Evolutionary conservation across 805 yeast species (phyloP), one percentile per base, ranked within the genome.

Genomic region (Brettanomyces naardenensis): DNA sequence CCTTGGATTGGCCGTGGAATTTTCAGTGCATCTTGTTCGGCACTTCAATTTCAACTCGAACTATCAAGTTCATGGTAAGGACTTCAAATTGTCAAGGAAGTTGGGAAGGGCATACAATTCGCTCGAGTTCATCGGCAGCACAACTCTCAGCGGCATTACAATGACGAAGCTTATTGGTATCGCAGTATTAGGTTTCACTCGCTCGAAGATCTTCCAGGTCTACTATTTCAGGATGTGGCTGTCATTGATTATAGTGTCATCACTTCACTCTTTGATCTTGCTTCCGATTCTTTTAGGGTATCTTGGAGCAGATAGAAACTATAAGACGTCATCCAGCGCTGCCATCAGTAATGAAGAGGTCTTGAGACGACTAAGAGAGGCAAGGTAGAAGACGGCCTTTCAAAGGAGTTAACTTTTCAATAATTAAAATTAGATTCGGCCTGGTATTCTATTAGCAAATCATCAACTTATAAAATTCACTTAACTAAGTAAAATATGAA

Each of bases 181-280:
- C 1, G 59, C 70, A 19, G 95, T 90, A 9, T 64, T 90, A 28
- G 95, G 94, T 4, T 88, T 89, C 56, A 86, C 97, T 0, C 66
- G 75, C 44, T 85, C 95, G 15, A 78, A 82, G 56, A 89, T 90
- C 22, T 92, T 90, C 58, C 94, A 87, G 47, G 74, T 90, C 2
- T 90, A 86, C 59, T 90, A 92, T 57, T 90, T 90, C 68, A 65
- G 95, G 43, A 89, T 90, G 96, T 90, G 97, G 97, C 61, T 84
- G 10, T 67, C 88, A 1, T 66, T 90, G 42, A 80, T 90, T 6
- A 44, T 82, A 1, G 65, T 84, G 39, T 95, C 95, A 1, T 76
- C 89, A 0, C 46, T 82, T 1, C 97, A 90, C 56, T 74, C 92
- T 3, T 66, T 90, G 37, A 69, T 84, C 28, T 73, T 90, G 40